phyloP scores from a whole-genome alignment of 257 asterid species.

The Eucommia ulmoides region DNA sequence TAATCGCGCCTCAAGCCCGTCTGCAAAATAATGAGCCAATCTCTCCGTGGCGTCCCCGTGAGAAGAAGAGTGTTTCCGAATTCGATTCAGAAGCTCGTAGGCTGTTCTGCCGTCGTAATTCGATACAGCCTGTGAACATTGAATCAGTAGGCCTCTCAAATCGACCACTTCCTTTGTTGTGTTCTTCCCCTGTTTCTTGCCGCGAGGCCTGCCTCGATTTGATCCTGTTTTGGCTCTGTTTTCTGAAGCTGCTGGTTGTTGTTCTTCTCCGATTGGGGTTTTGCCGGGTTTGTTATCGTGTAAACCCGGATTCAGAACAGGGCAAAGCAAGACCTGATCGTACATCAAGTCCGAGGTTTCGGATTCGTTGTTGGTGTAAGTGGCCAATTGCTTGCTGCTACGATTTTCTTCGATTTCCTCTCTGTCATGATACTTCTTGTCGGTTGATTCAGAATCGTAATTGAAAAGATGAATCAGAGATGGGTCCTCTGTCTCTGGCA shows the following conservation, averaged over 20 bases:
- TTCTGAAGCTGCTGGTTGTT: constrained; percentile 15
- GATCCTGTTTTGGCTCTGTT: background rate
- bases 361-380: constrained; percentile 14
- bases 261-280: constrained; percentile 16
- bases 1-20: constrained; percentile 52
- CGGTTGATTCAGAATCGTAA: background rate
- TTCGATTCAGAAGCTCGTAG: constrained; percentile 17
- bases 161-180: constrained; percentile 31
- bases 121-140: constrained; percentile 42
- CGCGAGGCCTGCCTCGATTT: background rate
- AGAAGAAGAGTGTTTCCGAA: constrained; percentile 32
- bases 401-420: constrained; percentile 14
- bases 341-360: constrained; percentile 24
- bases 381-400: constrained; percentile 30
- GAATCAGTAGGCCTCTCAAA: constrained; percentile 27
- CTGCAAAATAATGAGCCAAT: constrained; percentile 42
- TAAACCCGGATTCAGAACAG: constrained; percentile 35
- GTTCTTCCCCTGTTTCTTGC: constrained; percentile 14
- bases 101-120: constrained; percentile 16
- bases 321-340: constrained; percentile 55
- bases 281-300: constrained; percentile 18
- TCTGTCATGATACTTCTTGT: constrained; percentile 10
- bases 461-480: background rate
- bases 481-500: no score
- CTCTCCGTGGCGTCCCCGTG: constrained; percentile 43